Conservation (phyloP, 805 yeast species). For the Candida ulmi region DNA sequence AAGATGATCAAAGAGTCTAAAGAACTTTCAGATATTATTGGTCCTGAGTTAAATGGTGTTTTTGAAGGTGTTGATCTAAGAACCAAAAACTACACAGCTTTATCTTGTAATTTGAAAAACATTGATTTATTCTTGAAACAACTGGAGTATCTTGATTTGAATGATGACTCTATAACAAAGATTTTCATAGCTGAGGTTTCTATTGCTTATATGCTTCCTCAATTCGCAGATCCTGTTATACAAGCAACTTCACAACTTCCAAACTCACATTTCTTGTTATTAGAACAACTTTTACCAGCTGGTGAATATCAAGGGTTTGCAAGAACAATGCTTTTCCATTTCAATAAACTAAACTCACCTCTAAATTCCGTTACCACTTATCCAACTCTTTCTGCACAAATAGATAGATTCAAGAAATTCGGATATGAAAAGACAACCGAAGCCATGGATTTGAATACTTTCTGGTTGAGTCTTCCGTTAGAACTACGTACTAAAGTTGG, state of each 20-base stretch:
- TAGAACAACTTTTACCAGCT: slow-evolving; percentile 70
- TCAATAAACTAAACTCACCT: slow-evolving; percentile 60
- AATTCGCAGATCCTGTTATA: slow-evolving; percentile 59
- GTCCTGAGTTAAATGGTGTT: slow-evolving; percentile 16
- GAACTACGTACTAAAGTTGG: slow-evolving; percentile 37
- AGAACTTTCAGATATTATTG: slow-evolving; percentile 43
- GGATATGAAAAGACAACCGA: slow-evolving; percentile 45
- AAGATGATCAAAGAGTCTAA: slow-evolving; percentile 42
- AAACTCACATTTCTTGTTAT: slow-evolving; percentile 53
- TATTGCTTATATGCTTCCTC: slow-evolving; percentile 70
- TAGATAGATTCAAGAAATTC: slow-evolving; percentile 37
- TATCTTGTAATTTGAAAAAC: slow-evolving; percentile 65
- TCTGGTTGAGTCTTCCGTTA: slow-evolving; percentile 48
- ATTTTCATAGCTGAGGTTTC: slow-evolving; percentile 81
- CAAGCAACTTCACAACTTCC: slow-evolving; percentile 36
- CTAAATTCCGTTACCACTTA: slow-evolving; percentile 57
- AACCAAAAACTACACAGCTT: slow-evolving; percentile 44
- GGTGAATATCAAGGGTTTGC: slow-evolving; percentile 65
- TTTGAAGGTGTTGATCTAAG: slow-evolving; percentile 25
- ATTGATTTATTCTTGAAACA: slow-evolving; percentile 28
- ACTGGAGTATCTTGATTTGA: slow-evolving; percentile 14
- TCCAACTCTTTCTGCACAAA: slow-evolving; percentile 45
- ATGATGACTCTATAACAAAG: slow-evolving; percentile 30
- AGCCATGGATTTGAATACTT: slow-evolving; percentile 46
- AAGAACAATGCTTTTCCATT: slow-evolving; percentile 68